Percentiles rank a stretch among this genome's conserved stretches.
These are phyloP conservation scores for Tardiomyces blankii DNA, from an alignment of 1,139 yeast genomes.

Conservation along the genomic window DNA sequence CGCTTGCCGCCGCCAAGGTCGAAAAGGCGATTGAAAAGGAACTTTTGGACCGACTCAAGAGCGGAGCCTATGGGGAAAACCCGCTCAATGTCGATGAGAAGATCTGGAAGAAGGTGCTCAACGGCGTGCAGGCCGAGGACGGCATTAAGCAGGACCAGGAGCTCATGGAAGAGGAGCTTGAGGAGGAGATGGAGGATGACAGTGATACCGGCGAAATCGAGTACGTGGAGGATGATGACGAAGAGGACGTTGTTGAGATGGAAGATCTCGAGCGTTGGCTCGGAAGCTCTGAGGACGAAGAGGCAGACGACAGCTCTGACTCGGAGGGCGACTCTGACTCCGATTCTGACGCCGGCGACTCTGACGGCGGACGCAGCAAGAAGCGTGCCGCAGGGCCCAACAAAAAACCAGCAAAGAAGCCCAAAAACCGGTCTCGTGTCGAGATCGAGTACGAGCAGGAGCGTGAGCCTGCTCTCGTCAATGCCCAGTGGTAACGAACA, in stretches of 20 bases:
- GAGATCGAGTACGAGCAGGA: slow-evolving; percentile 83
- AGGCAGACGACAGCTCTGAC: slow-evolving; percentile 18
- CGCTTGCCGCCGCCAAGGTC: slow-evolving; percentile 90
- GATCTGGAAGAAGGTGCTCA: slow-evolving; percentile 90
- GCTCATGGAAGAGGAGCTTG: slow-evolving; percentile 52
- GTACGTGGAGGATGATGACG: slow-evolving; percentile 77
- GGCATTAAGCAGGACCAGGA: slow-evolving; percentile 25
- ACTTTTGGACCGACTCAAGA: slow-evolving; percentile 81
- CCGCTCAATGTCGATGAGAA: slow-evolving; percentile 94
- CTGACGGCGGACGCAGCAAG: slow-evolving; percentile 28
- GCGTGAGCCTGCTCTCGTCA: slow-evolving; percentile 21
- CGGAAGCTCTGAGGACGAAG: slow-evolving; percentile 45
- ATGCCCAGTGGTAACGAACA: slow-evolving; percentile 1
- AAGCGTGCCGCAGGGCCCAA: slow-evolving; percentile 24
- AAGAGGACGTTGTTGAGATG: slow-evolving; percentile 80
- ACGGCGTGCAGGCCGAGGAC: slow-evolving; percentile 49
- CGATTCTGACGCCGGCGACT: slow-evolving; percentile 23
- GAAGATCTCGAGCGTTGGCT: slow-evolving; percentile 90
- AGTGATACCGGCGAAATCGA: slow-evolving; percentile 73
- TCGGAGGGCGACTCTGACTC: slow-evolving; percentile 27
- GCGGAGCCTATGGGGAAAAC: slow-evolving; percentile 97
- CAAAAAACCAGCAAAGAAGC: slow-evolving; percentile 24
- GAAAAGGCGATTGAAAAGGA: slow-evolving; percentile 96
- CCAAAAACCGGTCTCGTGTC: slow-evolving; percentile 43
- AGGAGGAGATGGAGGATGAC: slow-evolving; percentile 39